Conservation (phyloP, 345 rosid genomes). For the Lenwebbia sp. region DNA sequence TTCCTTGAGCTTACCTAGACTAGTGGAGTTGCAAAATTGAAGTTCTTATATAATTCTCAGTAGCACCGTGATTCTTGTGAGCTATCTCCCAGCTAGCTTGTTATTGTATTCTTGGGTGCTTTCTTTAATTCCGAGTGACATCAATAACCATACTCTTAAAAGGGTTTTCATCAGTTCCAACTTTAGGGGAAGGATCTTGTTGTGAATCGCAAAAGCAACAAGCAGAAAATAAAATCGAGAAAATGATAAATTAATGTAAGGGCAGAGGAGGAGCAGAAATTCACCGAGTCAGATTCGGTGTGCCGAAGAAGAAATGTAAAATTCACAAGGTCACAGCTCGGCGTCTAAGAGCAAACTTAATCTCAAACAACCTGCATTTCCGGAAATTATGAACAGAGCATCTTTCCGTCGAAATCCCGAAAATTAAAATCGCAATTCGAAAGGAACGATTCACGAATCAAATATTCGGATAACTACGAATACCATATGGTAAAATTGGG, state of each 20-base stretch:
- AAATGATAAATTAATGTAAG: not conserved
- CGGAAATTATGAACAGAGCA: fast-evolving
- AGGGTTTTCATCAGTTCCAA: not conserved
- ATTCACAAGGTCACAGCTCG: not conserved
- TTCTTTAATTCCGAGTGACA: not conserved
- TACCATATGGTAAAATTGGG: not conserved
- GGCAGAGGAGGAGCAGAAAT: not conserved
- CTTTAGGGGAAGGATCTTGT: not conserved
- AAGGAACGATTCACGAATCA: not conserved
- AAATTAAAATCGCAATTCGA: not conserved
- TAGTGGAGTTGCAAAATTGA: not conserved
- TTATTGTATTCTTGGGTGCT: not conserved
- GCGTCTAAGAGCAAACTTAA: not conserved
- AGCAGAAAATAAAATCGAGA: not conserved
- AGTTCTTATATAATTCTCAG: not conserved
- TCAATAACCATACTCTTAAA: not conserved
- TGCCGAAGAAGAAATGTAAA: not conserved
- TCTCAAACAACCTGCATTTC: fast-evolving
- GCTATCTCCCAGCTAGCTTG: not conserved
- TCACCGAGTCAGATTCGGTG: not conserved
- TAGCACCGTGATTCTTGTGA: not conserved
- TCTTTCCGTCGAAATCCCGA: not conserved
- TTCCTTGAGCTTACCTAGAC: not conserved
- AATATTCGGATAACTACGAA: not conserved
- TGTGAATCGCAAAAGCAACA: not conserved